Base-by-base conservation (phyloP, 139 green algal species). In the Coccomyxa sp. region DNA sequence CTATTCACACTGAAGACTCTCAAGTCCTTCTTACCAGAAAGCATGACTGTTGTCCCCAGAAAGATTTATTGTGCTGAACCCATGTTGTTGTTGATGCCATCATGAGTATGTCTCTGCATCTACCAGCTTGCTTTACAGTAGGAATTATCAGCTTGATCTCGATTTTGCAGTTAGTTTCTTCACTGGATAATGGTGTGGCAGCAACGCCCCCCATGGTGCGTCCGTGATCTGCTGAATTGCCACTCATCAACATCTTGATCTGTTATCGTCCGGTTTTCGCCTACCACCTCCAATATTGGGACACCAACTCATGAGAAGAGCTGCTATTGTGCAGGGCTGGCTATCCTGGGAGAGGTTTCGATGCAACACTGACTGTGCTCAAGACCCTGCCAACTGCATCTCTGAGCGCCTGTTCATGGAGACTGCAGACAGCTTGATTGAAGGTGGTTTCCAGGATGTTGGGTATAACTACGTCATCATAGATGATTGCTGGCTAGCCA, bases 401-500 rank as follows among this genome's bases (percentile, higher is more conserved):
- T 71, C 45, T 27, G 81, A 79, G 21, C 45, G 74, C 45, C 13
- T 84, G 63, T 67, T 84, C 81, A 15, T 38, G 81, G 23, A 66
- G 63, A 79, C 58, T 60, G 81, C 81, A 71, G 63, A 84, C 17
- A 27, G 30, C 23, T 25, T 84, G 4, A 27, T 32, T n/a, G 1
- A 10, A 27, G 81, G 79, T n/a, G 81, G 81, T 10, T 84, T 78
- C 30, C 25, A 14, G 15, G 9, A 13, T 21, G 81, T 13, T n/a
- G 81, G 81, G 25, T 84, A 84, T 27, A n/a, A 84, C 17, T 32
- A 51, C 13, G 68, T 84, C 18, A 31, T 30, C n/a, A 79, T 84
- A 58, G 81, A 84, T 32, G 81, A 84, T 32, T 79, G 81, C 45
- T 84, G 81, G 81, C 58, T 80, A 13, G 81, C 31, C n/a, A 71